These are phyloP conservation scores for Cynara cardunculus DNA, from an alignment of 129 eudicot species.

Conservation along the genomic window DNA sequence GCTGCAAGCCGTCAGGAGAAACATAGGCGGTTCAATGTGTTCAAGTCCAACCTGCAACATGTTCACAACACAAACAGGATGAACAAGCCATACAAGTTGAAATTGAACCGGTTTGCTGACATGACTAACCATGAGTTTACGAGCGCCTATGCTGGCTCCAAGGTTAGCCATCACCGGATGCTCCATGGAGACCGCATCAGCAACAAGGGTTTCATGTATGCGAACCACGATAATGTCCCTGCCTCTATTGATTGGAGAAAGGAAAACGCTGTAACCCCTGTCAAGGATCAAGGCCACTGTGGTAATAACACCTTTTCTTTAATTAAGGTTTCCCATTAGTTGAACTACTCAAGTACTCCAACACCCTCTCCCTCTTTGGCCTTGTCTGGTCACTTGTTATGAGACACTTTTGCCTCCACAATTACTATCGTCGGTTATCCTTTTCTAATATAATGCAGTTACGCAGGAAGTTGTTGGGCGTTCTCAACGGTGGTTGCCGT, in stretches of 20 bases:
- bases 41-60: slow-evolving; percentile 52
- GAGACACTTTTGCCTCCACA: too few relatives aligned
- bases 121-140: slow-evolving; percentile 67
- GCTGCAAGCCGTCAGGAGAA: slow-evolving; percentile 53
- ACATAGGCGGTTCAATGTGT: slow-evolving; percentile 71
- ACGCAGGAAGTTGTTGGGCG: slow-evolving; percentile 92
- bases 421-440: neutral
- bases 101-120: slow-evolving; percentile 83
- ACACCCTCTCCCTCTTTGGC: too few relatives aligned
- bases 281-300: slow-evolving; percentile 89
- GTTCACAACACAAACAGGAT: slow-evolving; percentile 59
- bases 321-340: too few relatives aligned
- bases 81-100: slow-evolving; percentile 71
- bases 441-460: neutral
- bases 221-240: slow-evolving; percentile 35
- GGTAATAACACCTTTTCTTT: slow-evolving; percentile 32
- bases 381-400: too few relatives aligned
- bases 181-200: slow-evolving; percentile 32
- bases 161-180: slow-evolving; percentile 51
- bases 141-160: slow-evolving; percentile 51
- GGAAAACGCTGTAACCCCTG: slow-evolving; percentile 53
- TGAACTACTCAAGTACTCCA: too few relatives aligned
- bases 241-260: slow-evolving; percentile 71
- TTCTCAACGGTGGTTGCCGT: slow-evolving; percentile 72
- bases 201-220: slow-evolving; percentile 48